Base-by-base conservation (phyloP, 2,329 filamentous ascomycete genomes). In the Colletotrichum neosansevieriae region DNA sequence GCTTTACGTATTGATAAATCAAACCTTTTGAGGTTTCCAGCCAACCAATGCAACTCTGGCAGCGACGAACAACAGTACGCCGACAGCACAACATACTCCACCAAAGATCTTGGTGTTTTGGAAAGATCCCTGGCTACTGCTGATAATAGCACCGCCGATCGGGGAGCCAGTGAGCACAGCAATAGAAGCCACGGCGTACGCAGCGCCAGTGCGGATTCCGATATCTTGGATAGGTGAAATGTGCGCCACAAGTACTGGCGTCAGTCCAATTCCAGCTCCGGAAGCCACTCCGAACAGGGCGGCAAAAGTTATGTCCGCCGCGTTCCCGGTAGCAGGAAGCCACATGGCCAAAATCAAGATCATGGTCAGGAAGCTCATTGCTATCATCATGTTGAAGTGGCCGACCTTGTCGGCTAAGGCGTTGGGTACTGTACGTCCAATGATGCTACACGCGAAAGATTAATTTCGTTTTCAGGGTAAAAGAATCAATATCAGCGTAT, bases 221-320 rank as follows among this genome's bases (percentile, higher is more conserved):
- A 90, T 84, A 69, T 88, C 81, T 1, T 81, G 77, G 34, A 88
- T 79, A 44, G 86, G 83, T 0, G 84, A 86, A 56, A 90, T 86
- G 58, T 89, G 85, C 0, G 77, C 77, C 2, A 78, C 70, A 11
- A 79, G 72, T 0, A 76, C 76, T 0, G 78, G 76, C 0, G 73
- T 71, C 0, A 81, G 72, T 0, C 75, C 73, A 3, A 79, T 74
- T 17, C 75, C 77, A 0, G 77, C 76, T 2, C 79, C 79, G 0
- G 79, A 81, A 1, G 73, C 71, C n/a, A 81, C 74, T 0, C 79
- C 79, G 59, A 78, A 81, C 0, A 80, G 59, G 0, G 73, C 74
- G 0, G 76, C 74, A 40, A 78, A 81, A 0, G 69, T 72, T 40
- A 80, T 75, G 0, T 76, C 70, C 0, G 73, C 68, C 0, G 72